Evolutionary conservation across 768 basidiomycete species (phyloP).

Genomic region (Suillus subluteus): DNA sequence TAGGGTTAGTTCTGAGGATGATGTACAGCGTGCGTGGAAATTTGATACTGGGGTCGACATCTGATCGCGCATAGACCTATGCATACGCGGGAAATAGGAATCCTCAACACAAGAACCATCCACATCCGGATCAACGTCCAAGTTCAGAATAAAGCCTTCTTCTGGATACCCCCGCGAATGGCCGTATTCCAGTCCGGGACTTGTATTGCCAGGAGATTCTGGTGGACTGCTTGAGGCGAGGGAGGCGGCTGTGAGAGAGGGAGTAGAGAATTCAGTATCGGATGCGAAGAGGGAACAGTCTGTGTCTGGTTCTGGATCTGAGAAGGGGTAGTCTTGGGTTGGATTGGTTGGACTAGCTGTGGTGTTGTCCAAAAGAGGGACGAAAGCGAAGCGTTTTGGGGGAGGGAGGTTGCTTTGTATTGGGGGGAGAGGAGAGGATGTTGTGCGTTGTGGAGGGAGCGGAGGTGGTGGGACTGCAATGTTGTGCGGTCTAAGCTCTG

Average conservation of each 20-base stretch:
- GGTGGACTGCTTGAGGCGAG: conserved; percentile 19
- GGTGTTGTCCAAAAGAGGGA: conserved; percentile 17
- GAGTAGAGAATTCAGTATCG: conserved; percentile 17
- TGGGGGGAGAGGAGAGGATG: not conserved
- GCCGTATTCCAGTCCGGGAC: not conserved
- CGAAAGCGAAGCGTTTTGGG: conserved; percentile 16
- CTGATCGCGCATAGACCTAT: not conserved
- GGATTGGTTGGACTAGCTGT: not conserved
- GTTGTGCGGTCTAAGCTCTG: conserved; percentile 15
- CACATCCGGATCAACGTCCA: conserved; percentile 16
- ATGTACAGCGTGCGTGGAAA: conserved; percentile 9
- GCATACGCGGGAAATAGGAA: conserved; percentile 14
- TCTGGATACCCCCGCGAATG: not conserved
- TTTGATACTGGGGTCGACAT: not conserved
- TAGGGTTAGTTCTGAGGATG: not conserved
- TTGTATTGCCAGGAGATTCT: conserved; percentile 9
- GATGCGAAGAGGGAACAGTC: conserved; percentile 15
- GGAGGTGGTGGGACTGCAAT: conserved; percentile 20
- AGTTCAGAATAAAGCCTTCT: conserved; percentile 11
- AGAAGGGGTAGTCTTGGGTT: not conserved
- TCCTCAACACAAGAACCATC: conserved; percentile 4
- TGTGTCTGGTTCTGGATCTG: conserved; percentile 6
- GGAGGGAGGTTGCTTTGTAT: conserved; percentile 14
- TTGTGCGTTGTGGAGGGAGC: conserved; percentile 3
- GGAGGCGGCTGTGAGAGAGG: conserved; percentile 19